Evolutionary conservation across 768 basidiomycete species (phyloP), one percentile per base, ranked within the genome.

Genomic region (Cystobasidium tubakii): DNA sequence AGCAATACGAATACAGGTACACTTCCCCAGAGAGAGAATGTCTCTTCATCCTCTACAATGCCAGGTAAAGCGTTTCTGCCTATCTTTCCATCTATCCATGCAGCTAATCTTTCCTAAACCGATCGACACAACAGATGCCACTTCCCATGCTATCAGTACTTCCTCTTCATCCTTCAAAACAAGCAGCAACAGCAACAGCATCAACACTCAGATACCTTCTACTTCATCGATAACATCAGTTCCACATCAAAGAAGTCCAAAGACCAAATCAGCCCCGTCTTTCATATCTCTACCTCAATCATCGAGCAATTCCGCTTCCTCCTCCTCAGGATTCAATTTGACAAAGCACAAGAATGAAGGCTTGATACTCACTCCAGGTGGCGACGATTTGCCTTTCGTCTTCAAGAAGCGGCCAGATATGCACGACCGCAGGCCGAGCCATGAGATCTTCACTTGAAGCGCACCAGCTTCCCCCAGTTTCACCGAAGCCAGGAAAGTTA

Each of bases 331-430:
- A 6, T 60, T 60, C 57, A 60, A 34, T 17, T 21, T 60, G 21
- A 29, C 57, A 27, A 60, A 3, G 7, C 25, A 60, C 23, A 65
- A 65, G 39, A 27, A 9, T 39, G 66, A 67, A 13, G 44, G 44
- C 9, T n/a, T 67, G 27, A 23, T 67, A 7, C 50, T 67, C n/a
- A 67, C 66, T 29, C 66, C 66, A 34, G 66, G 44, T 25, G 50
- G 66, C 4, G 66, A 67, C 29, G 66, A 67, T 33, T 3, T 67
- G 3, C 43, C 66, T 10, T 67, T 67, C 46, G 34, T 54, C 25
- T 67, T 67, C 66, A 67, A 67, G 66, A 67, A 54, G 66, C 55
- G 44, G 31, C 29, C 42, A 4, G 44, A 36, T 46, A n/a, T 53
- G 50, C 66, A 67, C 15, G 42, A 67, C 21, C 50, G 34, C 42